Base-by-base conservation (phyloP, 2,329 filamentous ascomycete genomes). In the Fusarium ambrosium region DNA sequence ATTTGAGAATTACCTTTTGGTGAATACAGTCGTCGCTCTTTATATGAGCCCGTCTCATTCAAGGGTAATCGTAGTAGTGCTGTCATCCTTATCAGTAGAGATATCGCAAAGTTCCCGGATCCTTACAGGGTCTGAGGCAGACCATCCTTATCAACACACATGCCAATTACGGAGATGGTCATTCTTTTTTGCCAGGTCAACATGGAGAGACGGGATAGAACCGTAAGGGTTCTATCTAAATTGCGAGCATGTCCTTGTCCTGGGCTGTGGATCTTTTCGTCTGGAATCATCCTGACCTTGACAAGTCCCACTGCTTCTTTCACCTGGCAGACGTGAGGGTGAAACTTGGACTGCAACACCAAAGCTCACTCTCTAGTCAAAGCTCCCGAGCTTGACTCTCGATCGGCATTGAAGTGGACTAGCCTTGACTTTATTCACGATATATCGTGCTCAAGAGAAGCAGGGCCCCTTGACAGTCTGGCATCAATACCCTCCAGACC, bases 121-220 rank as follows among this genome's bases (percentile, higher is more conserved):
- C 62, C 39, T 51, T 63, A 58, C 69, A 66, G 43, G 69, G 62
- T 55, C 55, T 53, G 55, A 20, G 73, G 76, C 66, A 68, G 76
- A 48, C 61, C 70, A 79, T 70, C 66, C 77, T 79, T 79, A 79
- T 79, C 77, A 48, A 75, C 76, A 64, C n/a, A 45, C 65, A 61
- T 45, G 61, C 55, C 64, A 60, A 65, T 51, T 32, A 51, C 34
- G 63, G 65, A 63, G 60, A 62, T 70, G 48, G 22, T 29, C 62
- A 22, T 60, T 67, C 36, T 37, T 24, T 27, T 29, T 39, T 29
- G 59, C n/a, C n/a, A 29, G 58, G 34, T 41, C 32, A 29, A 51
- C 27, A 20, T 36, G 24, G 27, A 34, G 14, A 51, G 22, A 62
- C 6, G 34, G 39, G 18, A 14, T 16, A 64, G 32, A 43, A 20